These are phyloP conservation scores for Acacia melanoxylon DNA, from an alignment of 306 rosid genomes.

Conservation along the genomic window DNA sequence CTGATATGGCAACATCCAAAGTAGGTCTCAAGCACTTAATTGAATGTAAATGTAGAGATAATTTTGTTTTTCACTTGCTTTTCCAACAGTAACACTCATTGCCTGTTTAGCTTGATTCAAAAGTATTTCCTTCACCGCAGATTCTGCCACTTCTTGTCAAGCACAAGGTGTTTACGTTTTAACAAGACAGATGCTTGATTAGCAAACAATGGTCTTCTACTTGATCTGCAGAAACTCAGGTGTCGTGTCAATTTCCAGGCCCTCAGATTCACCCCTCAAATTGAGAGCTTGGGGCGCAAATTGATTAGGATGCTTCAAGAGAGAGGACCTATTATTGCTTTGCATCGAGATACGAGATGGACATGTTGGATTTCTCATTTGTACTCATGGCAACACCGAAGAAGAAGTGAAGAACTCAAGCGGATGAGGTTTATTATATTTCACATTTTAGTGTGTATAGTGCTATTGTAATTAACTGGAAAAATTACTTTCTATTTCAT, in stretches of 20 bases:
- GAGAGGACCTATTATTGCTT: constrained; percentile 80
- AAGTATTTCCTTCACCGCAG: too few relatives aligned
- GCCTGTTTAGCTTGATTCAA: too few relatives aligned
- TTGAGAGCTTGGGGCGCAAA: constrained; percentile 82
- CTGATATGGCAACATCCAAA: too few relatives aligned
- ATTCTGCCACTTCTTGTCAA: too few relatives aligned
- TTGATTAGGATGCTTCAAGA: constrained; percentile 68
- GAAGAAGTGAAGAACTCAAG: constrained; percentile 92
- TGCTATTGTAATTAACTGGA: too few relatives aligned
- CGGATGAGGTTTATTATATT: constrained; percentile 67
- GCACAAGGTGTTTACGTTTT: too few relatives aligned
- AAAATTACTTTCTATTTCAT: too few relatives aligned
- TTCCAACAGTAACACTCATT: too few relatives aligned
- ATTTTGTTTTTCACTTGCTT: too few relatives aligned
- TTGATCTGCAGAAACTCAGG: constrained; percentile 79
- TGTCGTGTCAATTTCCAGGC: constrained; percentile 94
- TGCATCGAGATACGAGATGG: constrained; percentile 97
- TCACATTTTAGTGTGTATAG: too few relatives aligned
- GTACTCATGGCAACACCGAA: constrained; percentile 81
- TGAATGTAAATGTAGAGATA: too few relatives aligned
- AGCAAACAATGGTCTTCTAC: constrained; percentile 81
- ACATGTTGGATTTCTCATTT: constrained; percentile 97
- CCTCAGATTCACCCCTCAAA: constrained; percentile 83
- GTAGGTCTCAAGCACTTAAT: too few relatives aligned
- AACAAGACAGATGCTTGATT: constrained; percentile 94